Percentiles rank a stretch among this genome's conserved stretches.
Conservation (phyloP, 495 filamentous ascomycete genomes). For the Trichodelitschia bisporula region DNA sequence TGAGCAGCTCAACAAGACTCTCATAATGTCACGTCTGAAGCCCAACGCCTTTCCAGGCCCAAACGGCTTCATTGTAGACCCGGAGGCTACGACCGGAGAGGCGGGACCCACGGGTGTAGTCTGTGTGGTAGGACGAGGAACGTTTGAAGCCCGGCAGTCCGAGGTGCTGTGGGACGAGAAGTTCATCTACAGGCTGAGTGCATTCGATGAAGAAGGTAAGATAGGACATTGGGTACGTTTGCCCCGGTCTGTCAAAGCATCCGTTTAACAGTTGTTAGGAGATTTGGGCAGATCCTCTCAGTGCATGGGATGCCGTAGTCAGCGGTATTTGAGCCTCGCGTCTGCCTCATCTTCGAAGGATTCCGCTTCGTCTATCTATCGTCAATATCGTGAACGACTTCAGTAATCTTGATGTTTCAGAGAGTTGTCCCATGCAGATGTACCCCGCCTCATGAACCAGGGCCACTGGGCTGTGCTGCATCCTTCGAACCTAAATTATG, state of each 20-base stretch:
- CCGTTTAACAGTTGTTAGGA: no score
- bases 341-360: no score
- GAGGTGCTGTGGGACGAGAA: constrained; percentile 13
- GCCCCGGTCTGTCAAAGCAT: no score
- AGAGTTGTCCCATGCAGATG: no score
- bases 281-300: constrained; percentile 17
- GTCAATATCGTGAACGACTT: no score
- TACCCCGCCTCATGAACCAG: no score
- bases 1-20: background rate
- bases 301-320: constrained; percentile 16
- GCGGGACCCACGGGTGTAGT: background rate
- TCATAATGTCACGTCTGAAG: background rate
- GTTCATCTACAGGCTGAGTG: constrained; percentile 14
- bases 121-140: background rate
- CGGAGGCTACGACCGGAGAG: background rate
- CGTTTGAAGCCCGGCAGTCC: background rate
- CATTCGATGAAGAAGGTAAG: constrained; percentile 11
- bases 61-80: background rate
- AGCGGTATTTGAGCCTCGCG: no score
- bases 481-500: no score
- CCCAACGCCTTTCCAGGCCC: background rate
- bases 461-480: no score
- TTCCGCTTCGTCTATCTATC: no score
- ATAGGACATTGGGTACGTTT: constrained; percentile 15
- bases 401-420: no score